Evolutionary conservation across 257 asterid genomes (phyloP).

Genomic region (Ligustrum vulgare): DNA sequence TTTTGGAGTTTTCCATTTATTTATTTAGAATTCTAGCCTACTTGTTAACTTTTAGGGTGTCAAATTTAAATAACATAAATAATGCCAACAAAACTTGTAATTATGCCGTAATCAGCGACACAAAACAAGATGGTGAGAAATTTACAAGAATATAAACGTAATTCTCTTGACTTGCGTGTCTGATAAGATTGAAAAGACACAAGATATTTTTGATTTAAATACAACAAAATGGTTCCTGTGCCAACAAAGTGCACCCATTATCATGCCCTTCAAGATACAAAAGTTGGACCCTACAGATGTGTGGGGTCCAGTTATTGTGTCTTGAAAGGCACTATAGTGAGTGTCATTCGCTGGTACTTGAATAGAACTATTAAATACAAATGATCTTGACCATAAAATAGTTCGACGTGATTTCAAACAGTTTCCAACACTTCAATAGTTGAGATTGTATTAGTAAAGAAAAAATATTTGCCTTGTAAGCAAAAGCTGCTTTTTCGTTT

Average conservation of each 20-base stretch:
- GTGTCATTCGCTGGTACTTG: too few species aligned
- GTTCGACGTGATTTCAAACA: background rate
- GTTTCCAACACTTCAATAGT: background rate
- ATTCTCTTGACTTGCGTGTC: constrained; percentile 14
- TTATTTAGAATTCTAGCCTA: constrained; percentile 5
- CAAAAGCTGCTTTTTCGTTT: background rate
- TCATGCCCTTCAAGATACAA: too few species aligned
- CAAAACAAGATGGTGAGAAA: constrained; percentile 10
- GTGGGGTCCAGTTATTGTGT: too few species aligned
- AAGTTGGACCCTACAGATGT: too few species aligned
- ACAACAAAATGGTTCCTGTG: too few species aligned
- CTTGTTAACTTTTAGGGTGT: constrained; percentile 5
- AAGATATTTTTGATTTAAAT: background rate
- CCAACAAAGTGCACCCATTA: too few species aligned
- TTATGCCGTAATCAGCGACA: constrained; percentile 41
- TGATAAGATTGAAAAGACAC: constrained; percentile 1
- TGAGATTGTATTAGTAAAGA: constrained; percentile 1
- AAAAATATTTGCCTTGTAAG: background rate
- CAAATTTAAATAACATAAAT: background rate
- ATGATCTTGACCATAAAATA: too few species aligned
- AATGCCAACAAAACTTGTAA: constrained; percentile 4
- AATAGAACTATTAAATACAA: background rate
- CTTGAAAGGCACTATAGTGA: too few species aligned
- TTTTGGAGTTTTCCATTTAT: background rate
- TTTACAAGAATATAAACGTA: background rate